phyloP scores from a whole-genome alignment of 345 rosid genomes.

The Aquilaria yunnanensis region DNA sequence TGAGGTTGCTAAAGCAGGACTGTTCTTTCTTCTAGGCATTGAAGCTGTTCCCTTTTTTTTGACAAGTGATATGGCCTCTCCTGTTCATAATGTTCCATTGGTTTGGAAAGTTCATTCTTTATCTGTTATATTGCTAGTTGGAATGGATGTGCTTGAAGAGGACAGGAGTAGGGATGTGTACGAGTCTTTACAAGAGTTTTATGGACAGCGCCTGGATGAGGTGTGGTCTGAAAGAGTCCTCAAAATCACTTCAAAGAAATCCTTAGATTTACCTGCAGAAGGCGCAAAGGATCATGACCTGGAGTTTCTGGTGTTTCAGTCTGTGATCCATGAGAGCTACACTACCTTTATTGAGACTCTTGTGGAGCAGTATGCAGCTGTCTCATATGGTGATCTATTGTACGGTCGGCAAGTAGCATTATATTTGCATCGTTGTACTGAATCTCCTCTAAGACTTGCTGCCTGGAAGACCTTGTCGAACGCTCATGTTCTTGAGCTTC shows the following conservation, averaged over 20 bases:
- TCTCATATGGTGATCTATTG: slow-evolving; percentile 66
- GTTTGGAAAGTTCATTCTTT: slow-evolving; percentile 88
- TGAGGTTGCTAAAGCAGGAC: slow-evolving; percentile 64
- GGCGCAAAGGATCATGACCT: slow-evolving; percentile 9
- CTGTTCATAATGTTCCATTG: slow-evolving; percentile 49
- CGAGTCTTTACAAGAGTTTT: slow-evolving; percentile 64
- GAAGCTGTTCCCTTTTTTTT: slow-evolving; percentile 53
- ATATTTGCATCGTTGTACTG: slow-evolving; percentile 63
- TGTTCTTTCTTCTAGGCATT: slow-evolving; percentile 73
- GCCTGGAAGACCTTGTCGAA: slow-evolving; percentile 67
- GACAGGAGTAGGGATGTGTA: slow-evolving; percentile 53
- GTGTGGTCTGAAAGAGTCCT: slow-evolving; percentile 19
- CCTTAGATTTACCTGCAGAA: slow-evolving; percentile 13
- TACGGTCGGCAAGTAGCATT: slow-evolving; percentile 76
- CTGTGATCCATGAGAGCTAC: slow-evolving; percentile 68
- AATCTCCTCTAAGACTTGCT: slow-evolving; percentile 56
- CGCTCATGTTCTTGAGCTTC: slow-evolving; percentile 73
- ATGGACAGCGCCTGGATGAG: slow-evolving; percentile 58
- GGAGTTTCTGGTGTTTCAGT: slow-evolving; percentile 58
- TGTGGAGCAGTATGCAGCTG: slow-evolving; percentile 74
- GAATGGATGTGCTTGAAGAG: slow-evolving; percentile 77
- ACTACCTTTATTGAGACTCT: slow-evolving; percentile 64
- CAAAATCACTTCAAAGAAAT: slow-evolving; percentile 1
- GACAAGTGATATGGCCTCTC: slow-evolving; percentile 30
- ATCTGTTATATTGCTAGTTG: slow-evolving; percentile 55